Evolutionary conservation across 345 rosid species (phyloP), one percentile per base, ranked within the genome.

Genomic region (Garcia nutans): DNA sequence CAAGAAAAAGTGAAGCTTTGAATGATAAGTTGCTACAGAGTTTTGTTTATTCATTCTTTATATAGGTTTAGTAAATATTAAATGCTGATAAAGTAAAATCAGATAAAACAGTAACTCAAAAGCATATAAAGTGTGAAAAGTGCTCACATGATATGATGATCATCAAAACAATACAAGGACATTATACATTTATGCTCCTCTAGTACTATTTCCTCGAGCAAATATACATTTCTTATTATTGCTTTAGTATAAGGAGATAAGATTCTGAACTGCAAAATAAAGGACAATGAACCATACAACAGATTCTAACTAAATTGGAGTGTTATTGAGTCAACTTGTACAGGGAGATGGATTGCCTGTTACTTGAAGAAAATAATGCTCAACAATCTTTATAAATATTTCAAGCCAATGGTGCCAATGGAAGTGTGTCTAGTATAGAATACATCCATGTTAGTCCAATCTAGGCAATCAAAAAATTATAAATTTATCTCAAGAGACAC

Each of bases 21-120:
- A 41, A 60, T 65, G 33, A 20, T 15, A 17, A 59, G 68, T 28
- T 74, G 65, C 72, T 52, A 17, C 17, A 31, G 28, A 31, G 22
- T 28, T 52, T 61, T 37, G 5, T 59, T 61, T 47, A 64, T 56
- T 23, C 37, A 31, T 31, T 50, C 49, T 33, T 12, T 11, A 49
- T 33, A 20, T 20, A 57, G 62, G 24, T 63, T 37, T 37, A 0
- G 41, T 9, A 63, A 60, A 59, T 50, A 69, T 69, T 37, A 68
- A 49, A 61, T 26, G 37, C 56, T 5, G 57, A 52, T 24, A 33
- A 68, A 65, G 47, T 44, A 67, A 70, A 70, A 61, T 70, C 74
- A 68, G 79, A 15, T 17, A 70, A 26, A n/a, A 75, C 4, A 3
- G 24, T 0, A 3, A 20, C 68, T 20, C 3, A 24, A 52, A 64